Evolutionary conservation across 768 basidiomycete genomes (phyloP), one percentile per base, ranked within the genome.

Genomic region (Rickenella mellea): DNA sequence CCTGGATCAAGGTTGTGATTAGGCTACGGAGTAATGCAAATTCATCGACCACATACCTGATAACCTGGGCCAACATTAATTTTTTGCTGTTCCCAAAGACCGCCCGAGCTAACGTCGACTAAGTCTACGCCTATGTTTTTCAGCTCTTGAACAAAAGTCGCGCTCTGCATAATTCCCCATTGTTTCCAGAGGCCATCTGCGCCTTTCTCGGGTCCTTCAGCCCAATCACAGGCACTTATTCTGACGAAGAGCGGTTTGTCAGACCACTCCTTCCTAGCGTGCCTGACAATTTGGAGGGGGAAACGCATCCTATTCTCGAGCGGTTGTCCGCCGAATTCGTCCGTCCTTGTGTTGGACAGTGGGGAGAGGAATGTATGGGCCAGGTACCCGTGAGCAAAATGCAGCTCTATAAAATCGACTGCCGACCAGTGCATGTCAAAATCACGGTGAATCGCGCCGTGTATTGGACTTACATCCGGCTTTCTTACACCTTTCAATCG

Each of bases 121-220:
- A 93, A 62, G 54, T 90, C 88, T 10, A 89, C 68, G 6, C 81
- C 83, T 4, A 77, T 48, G 42, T 74, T 66, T 51, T 71, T 57
- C 51, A 89, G 56, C 55, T 75, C 69, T 11, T 69, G 68, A 2
- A 68, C 67, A 24, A 79, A 67, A 26, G 78, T 52, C 25, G 66
- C 78, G 55, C 73, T 83, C 59, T 91, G 88, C 53, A 87, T 79
- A 40, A 87, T 64, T 9, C 86, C 87, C 83, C 86, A 86, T 40
- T 76, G 70, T 44, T 66, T 68, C 74, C 74, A 86, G 41, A 62
- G 58, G 11, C 73, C 78, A 15, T 74, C 55, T 6, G 55, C 64
- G 60, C 63, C 72, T 55, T 66, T 70, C 61, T 76, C 83, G 2
- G 66, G 67, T 4, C 66, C 68, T 41, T 70, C 66, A 7, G 73